Evolutionary conservation across 1,284 basidiomycete species (phyloP), one percentile per base, ranked within the genome.

Genomic region (Irpex rosettiformis): DNA sequence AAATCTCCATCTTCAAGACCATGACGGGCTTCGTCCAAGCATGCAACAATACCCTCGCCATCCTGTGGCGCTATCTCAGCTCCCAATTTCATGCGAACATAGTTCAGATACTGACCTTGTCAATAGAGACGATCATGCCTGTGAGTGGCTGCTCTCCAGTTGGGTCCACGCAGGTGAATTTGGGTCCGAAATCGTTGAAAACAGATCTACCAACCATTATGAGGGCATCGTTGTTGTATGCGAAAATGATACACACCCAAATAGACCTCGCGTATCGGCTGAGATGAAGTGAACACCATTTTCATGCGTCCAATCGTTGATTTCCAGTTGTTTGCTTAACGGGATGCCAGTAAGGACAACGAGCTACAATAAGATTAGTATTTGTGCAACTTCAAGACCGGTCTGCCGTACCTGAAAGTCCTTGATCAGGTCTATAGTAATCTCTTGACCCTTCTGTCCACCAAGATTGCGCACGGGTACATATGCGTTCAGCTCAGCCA

Each of bases 1-100:
- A 90, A 98, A 73, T 99, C 94, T 24, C 97, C 97, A 72, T 99
- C 97, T 75, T 98, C 94, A 16, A 99, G 84, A 28, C 97, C 97
- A 72, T 99, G 97, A 60, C 97, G 85, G 4, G 96, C 93, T 77
- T 99, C 97, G 68, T 99, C 97, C 60, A 98, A 78, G 70, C 96
- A 98, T 8, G 97, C 98, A 4, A 99, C 97, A 16, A 99, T 75
- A 21, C 91, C 96, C 56, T 98, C 94, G 33, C 81, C 77, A 64
- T 90, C 89, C 92, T 95, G 60, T 52, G 63, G 24, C 28, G 49
- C 51, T 48, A n/a, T 30, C 37, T 58, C 22, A 47, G 43, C 43
- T 18, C n/a, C n/a, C 4, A n/a, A 18, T 24, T 7, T 11, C 43
- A 10, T 1, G 0, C 43, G 8, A 10, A 18, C 16, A 47, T 8